Conservation (phyloP, 495 filamentous ascomycete species). For the Daldinia concentrica region DNA sequence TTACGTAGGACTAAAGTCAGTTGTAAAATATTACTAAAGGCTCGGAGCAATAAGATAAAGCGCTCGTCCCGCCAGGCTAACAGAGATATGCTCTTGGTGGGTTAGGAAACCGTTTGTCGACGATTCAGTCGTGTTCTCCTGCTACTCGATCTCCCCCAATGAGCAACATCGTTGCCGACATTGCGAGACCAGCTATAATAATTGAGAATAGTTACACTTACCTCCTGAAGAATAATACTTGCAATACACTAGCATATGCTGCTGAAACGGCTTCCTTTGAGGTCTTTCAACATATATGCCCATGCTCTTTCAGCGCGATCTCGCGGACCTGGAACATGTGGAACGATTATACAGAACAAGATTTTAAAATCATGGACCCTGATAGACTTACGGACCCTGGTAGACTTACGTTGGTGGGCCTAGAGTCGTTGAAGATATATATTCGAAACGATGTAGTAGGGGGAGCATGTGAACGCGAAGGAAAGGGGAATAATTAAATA, state of each 20-base stretch:
- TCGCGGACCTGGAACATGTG: constrained; percentile 18
- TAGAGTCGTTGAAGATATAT: constrained; percentile 12
- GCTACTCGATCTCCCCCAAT: constrained; percentile 34
- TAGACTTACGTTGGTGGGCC: background rate
- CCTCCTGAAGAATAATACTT: background rate
- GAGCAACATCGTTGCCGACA: constrained; percentile 41
- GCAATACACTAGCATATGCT: background rate
- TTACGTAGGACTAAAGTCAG: too few relatives aligned
- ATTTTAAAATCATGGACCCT: constrained; percentile 1
- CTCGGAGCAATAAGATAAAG: too few relatives aligned
- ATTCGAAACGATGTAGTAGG: constrained; percentile 8
- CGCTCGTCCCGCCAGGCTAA: background rate
- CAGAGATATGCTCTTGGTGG: background rate
- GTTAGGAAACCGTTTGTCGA: constrained; percentile 30
- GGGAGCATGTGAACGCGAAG: background rate
- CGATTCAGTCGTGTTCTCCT: constrained; percentile 35
- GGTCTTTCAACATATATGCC: background rate
- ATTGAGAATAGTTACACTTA: constrained; percentile 27
- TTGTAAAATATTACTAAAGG: too few relatives aligned
- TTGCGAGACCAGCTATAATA: constrained; percentile 42
- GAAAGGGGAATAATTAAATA: background rate
- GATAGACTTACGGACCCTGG: constrained; percentile 1
- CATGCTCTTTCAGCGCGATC: constrained; percentile 4
- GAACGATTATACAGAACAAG: constrained; percentile 11
- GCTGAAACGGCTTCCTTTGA: background rate